Conservation (phyloP, 2,329 filamentous ascomycete species). For the Pleochaeta shiraiana region DNA sequence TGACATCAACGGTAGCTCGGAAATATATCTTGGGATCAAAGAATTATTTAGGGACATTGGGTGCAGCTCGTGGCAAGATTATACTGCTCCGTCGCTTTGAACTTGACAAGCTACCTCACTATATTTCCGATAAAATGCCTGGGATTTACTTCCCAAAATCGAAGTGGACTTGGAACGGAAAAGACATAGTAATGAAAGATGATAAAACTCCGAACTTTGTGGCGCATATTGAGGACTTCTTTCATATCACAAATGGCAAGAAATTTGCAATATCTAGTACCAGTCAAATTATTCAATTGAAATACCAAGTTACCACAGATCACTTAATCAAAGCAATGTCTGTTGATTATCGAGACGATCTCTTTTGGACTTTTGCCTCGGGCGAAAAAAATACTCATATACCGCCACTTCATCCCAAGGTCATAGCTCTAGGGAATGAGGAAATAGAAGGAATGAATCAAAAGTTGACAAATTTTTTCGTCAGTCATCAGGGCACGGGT, state of each 20-base stretch:
- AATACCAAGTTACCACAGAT: constrained; percentile 23
- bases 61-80: constrained; percentile 59
- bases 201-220: constrained; percentile 20
- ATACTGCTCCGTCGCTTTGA: constrained; percentile 67
- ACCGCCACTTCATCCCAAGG: constrained; percentile 22
- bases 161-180: constrained; percentile 24
- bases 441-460: constrained; percentile 25
- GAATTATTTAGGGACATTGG: constrained; percentile 31
- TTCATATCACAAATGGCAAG: constrained; percentile 20
- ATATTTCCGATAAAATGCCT: constrained; percentile 21
- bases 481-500: constrained; percentile 17
- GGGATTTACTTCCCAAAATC: constrained; percentile 25
- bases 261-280: constrained; percentile 16
- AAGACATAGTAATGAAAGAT: constrained; percentile 22
- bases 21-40: constrained; percentile 22
- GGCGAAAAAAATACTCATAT: constrained; percentile 22
- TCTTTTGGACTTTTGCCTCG: constrained; percentile 28
- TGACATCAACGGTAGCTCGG: constrained; percentile 21
- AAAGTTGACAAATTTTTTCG: constrained; percentile 20
- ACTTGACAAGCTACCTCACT: constrained; percentile 25
- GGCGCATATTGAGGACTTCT: constrained; percentile 29
- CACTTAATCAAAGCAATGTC: constrained; percentile 22
- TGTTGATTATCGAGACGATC: constrained; percentile 17
- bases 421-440: constrained; percentile 25
- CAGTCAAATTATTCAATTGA: constrained; percentile 21